Evolutionary conservation across 352 stramenopile species (phyloP).

Genomic region (Globisporangium yorkense): DNA sequence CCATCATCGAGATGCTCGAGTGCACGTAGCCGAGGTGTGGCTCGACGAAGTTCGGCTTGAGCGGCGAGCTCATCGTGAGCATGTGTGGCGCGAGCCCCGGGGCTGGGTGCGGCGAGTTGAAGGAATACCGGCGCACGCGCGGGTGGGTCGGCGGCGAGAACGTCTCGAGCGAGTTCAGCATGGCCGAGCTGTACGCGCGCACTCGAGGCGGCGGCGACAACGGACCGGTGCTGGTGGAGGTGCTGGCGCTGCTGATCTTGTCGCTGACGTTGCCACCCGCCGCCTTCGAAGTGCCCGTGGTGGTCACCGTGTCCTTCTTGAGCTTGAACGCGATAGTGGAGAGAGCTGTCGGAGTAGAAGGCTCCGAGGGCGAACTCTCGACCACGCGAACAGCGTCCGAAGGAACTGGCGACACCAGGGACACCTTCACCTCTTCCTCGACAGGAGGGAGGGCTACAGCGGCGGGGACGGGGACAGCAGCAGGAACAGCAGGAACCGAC

Average conservation of each 20-base stretch:
- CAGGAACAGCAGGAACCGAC: neutral
- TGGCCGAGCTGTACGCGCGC: conserved; percentile 10
- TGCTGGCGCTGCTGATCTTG: conserved; percentile 1
- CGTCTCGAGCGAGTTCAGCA: conserved; percentile 7
- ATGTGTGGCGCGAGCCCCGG: conserved; percentile 4
- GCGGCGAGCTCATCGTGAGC: conserved; percentile 7
- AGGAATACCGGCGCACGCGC: conserved; percentile 12
- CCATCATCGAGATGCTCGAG: conserved; percentile 10
- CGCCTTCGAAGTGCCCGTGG: neutral
- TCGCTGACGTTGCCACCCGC: neutral
- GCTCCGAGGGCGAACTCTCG: conserved; percentile 1
- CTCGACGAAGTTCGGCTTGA: conserved; percentile 11
- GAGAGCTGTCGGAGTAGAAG: conserved; percentile 6
- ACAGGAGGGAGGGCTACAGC: conserved; percentile 1
- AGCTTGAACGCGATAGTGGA: neutral
- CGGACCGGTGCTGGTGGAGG: neutral
- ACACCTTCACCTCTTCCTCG: neutral
- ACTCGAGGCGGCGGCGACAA: conserved; percentile 1
- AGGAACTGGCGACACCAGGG: neutral
- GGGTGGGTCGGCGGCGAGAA: conserved; percentile 9
- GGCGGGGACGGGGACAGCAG: neutral
- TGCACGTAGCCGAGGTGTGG: conserved; percentile 12
- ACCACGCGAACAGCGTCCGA: neutral
- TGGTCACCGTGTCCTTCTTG: neutral
- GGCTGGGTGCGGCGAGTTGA: conserved; percentile 4